Evolutionary conservation across 768 basidiomycete genomes (phyloP), one percentile per base, ranked within the genome.

Genomic region (Serendipita sp.): DNA sequence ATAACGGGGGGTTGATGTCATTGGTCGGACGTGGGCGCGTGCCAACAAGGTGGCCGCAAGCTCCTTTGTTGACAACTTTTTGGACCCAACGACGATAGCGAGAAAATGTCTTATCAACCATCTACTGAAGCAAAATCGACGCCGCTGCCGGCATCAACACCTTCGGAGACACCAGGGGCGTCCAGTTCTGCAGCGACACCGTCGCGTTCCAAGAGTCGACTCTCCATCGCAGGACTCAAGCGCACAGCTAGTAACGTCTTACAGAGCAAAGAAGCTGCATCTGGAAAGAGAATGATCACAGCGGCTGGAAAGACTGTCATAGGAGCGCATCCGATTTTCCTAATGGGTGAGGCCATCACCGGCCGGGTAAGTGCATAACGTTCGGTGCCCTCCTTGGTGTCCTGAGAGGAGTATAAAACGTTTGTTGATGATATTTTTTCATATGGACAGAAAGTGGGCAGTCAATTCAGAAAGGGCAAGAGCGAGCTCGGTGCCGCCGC

Each of bases 331-430:
- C 52, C 52, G 13, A 54, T 54, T 54, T 54, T 15, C 16, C 67
- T 69, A 36, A 69, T 69, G 68, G 68, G 68, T 32, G 68, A 69
- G 58, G 68, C 67, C 11, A 11, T 54, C 11, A 54, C 52, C 28
- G 52, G 52, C 23, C 13, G 28, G 23, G 52, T 30, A 54, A 11
- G 52, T 54, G 16, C 23, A 23, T 23, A 23, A 13, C 13, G 45
- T 18, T 18, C 18, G 13, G 45, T 13, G 45, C 45, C 13, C 45
- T 13, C 18, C 13, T 46, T 46, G 45, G 13, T 13, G 45, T 18
- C 13, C 23, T 23, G 23, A 23, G 23, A 23, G 23, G 23, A 23
- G 23, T 23, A 23, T 23, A 23, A 23, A 23, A 23, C 23, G 23
- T 23, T 23, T 23, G 23, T 23, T 23, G 23, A 18, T 46, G 18